Evolutionary conservation across 2,329 filamentous ascomycete genomes (phyloP).

Genomic region (Claviceps lovelessii): DNA sequence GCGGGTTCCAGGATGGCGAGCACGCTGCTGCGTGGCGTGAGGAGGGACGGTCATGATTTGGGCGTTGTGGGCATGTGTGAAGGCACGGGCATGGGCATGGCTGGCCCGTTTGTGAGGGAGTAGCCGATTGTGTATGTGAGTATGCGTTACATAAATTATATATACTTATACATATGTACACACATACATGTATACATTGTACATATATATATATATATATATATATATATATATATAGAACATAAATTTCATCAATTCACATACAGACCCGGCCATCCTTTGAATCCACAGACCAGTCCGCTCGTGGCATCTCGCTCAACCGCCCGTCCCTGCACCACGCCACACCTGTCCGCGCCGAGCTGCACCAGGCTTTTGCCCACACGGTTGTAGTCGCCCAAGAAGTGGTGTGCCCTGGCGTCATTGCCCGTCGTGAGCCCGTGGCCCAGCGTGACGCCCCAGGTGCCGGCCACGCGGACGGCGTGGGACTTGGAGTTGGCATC

Average conservation of each 20-base stretch:
- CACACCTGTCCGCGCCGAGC: not conserved
- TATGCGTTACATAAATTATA: no score
- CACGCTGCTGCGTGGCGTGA: no score
- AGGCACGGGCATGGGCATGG: no score
- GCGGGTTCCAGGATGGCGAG: no score
- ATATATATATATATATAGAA: no score
- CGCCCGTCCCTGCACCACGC: not conserved
- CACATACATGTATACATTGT: no score
- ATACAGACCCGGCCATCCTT: not conserved
- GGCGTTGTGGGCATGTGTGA: no score
- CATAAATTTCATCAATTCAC: not conserved
- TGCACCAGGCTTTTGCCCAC: not conserved
- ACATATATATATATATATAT: no score
- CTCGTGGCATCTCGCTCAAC: not conserved
- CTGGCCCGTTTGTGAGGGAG: no score
- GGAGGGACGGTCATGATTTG: no score
- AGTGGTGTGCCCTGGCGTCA: conserved; percentile 21
- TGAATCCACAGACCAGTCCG: not conserved
- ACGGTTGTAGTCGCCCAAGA: not conserved
- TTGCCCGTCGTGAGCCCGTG: conserved; percentile 32
- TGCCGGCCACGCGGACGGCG: conserved; percentile 30
- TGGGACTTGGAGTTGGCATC: conserved; percentile 22
- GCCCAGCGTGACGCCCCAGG: conserved; percentile 44
- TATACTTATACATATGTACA: no score
- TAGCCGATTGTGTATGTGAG: no score